These are phyloP conservation scores for Phaffia australis DNA, from an alignment of 768 basidiomycete species.

Conservation along the genomic window DNA sequence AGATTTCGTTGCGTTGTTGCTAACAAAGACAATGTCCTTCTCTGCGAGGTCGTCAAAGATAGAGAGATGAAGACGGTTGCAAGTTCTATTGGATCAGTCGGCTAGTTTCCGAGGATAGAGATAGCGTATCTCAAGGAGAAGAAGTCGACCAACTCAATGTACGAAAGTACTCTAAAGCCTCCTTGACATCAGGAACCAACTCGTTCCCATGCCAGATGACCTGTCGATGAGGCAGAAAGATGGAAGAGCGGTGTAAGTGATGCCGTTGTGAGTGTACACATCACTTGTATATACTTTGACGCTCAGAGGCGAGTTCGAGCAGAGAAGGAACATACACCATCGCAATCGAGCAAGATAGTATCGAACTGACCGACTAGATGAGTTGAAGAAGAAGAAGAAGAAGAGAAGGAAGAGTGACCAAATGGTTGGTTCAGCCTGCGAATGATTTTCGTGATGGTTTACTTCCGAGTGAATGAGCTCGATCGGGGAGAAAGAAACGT, in stretches of 20 bases:
- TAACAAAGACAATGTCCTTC: slow-evolving; percentile 82
- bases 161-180: slow-evolving; percentile 64
- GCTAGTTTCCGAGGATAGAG: not conserved
- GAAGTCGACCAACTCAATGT: slow-evolving; percentile 49
- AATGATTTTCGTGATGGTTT: too few relatives aligned
- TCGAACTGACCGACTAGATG: slow-evolving; percentile 60
- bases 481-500: too few relatives aligned
- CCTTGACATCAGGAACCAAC: slow-evolving; percentile 62
- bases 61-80: not conserved
- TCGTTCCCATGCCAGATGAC: slow-evolving; percentile 82
- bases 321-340: slow-evolving; percentile 44
- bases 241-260: not conserved
- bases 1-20: slow-evolving; percentile 95
- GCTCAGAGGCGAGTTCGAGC: too few relatives aligned
- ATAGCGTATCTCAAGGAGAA: not conserved
- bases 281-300: too few relatives aligned
- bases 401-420: not conserved
- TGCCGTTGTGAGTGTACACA: too few relatives aligned
- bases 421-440: too few relatives aligned
- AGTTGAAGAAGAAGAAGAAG: not conserved
- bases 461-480: too few relatives aligned
- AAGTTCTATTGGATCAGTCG: not conserved
- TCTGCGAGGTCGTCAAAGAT: slow-evolving; percentile 40
- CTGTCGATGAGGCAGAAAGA: not conserved
- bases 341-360: slow-evolving; percentile 93